Conservation (phyloP, 805 yeast genomes). For the Metschnikowia gelsemii region DNA sequence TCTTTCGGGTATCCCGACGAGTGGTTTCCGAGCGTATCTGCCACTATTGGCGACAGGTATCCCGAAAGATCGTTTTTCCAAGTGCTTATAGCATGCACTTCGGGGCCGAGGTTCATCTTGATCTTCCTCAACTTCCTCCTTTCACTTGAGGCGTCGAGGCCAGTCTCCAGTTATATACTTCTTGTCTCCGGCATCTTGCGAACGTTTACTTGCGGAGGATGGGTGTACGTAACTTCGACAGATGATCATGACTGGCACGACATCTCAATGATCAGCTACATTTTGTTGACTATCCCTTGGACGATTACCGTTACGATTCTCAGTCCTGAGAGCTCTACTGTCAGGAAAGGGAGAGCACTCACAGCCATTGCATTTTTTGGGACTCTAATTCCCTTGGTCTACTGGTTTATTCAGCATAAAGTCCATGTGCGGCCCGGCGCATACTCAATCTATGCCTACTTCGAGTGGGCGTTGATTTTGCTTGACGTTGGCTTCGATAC, state of each 20-base stretch:
- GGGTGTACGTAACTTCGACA: conserved; percentile 96
- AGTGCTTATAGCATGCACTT: conserved; percentile 83
- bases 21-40: conserved; percentile 98
- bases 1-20: conserved; percentile 92
- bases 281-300: conserved; percentile 91
- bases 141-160: conserved; percentile 33
- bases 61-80: conserved; percentile 95
- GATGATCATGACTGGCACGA: conserved; percentile 98
- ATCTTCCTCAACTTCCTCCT: conserved; percentile 53
- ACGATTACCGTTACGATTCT: conserved; percentile 57
- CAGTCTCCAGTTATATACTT: conserved; percentile 41
- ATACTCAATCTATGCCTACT: conserved; percentile 88
- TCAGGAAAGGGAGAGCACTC: conserved; percentile 50
- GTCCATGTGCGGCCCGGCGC: conserved; percentile 90
- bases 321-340: conserved; percentile 44
- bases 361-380: conserved; percentile 65
- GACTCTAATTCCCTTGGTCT: conserved; percentile 77
- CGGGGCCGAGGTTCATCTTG: conserved; percentile 85
- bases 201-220: conserved; percentile 95
- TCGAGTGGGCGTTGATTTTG: conserved; percentile 88
- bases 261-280: conserved; percentile 89
- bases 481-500: conserved; percentile 85
- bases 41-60: conserved; percentile 94
- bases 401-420: conserved; percentile 90
- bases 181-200: conserved; percentile 73